Evolutionary conservation across 2,329 filamentous ascomycete genomes (phyloP).

Genomic region (Coniochaeta sp.): DNA sequence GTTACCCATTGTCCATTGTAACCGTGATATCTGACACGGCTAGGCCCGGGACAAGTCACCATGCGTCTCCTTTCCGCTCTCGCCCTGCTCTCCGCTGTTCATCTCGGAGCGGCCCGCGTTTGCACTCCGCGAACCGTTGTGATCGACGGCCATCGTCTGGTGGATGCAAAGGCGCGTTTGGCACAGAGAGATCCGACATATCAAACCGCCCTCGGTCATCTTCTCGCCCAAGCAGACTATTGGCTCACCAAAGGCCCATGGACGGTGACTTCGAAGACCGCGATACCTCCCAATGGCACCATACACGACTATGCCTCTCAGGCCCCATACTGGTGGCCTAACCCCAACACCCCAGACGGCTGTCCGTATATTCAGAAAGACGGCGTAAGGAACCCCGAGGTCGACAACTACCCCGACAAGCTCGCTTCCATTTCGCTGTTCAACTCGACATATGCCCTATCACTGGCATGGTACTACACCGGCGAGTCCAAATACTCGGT

Average conservation of each 20-base stretch:
- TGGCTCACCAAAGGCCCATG: background rate
- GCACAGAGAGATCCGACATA: background rate
- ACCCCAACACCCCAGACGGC: background rate
- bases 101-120: background rate
- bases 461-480: background rate
- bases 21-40: background rate
- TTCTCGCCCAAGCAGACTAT: background rate
- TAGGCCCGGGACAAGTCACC: background rate
- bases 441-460: background rate
- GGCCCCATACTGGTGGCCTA: background rate
- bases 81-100: background rate
- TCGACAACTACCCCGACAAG: conserved; percentile 1
- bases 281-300: background rate
- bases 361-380: background rate
- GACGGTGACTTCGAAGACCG: background rate
- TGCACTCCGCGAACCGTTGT: background rate
- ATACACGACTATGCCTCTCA: background rate
- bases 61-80: background rate
- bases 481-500: background rate
- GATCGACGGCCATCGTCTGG: background rate
- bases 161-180: background rate
- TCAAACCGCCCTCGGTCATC: background rate
- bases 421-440: background rate
- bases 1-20: background rate
- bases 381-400: background rate